Percentiles rank a stretch among this genome's conserved stretches.
Conservation (phyloP, 441 rosid genomes). For the Omphalea diandra region DNA sequence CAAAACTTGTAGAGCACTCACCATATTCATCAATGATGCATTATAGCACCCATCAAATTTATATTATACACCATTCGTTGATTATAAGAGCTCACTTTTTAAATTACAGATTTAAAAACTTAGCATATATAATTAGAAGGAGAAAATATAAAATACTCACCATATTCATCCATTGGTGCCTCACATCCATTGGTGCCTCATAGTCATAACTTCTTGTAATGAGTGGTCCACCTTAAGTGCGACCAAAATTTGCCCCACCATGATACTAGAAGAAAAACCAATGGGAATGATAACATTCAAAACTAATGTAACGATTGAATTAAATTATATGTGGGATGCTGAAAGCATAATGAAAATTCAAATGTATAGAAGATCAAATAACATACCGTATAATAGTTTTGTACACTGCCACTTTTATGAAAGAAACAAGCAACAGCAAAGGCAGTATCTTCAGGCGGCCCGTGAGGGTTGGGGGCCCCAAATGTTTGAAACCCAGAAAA, state of each 20-base stretch:
- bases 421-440: constrained; percentile 91
- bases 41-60: too few species aligned
- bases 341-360: background rate
- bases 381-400: constrained; percentile 89
- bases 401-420: constrained; percentile 85
- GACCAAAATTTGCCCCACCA: constrained; percentile 96
- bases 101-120: background rate
- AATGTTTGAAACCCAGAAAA: constrained; percentile 80
- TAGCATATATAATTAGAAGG: too few species aligned
- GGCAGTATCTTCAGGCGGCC: constrained; percentile 90
- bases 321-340: background rate
- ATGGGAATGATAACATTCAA: too few species aligned
- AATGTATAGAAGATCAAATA: constrained; percentile 12
- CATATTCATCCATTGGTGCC: constrained; percentile 97
- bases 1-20: constrained; percentile 27
- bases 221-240: constrained; percentile 95
- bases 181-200: too few species aligned
- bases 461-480: constrained; percentile 88
- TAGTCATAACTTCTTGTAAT: constrained; percentile 97
- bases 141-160: constrained; percentile 50
- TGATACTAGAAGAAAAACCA: constrained; percentile 60
- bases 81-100: background rate
- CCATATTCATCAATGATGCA: constrained; percentile 76
- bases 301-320: background rate
- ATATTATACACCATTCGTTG: too few species aligned